Evolutionary conservation across 1,139 yeast genomes (phyloP).

Genomic region (Lodderomyces beijingensis): DNA sequence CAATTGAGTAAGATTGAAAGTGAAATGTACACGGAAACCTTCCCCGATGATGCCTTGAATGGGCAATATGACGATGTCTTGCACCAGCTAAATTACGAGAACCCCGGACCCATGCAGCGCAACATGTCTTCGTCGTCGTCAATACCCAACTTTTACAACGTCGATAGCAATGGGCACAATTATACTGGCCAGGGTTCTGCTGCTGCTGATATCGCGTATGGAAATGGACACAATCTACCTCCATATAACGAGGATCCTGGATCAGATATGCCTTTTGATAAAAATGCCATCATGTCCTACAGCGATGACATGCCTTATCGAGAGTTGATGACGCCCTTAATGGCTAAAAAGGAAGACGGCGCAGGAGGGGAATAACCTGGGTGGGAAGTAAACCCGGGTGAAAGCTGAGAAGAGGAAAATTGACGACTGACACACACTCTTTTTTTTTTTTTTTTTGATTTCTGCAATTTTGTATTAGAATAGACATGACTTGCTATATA

Average conservation of each 20-base stretch:
- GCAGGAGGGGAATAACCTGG: too few relatives aligned
- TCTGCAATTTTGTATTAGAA: too few relatives aligned
- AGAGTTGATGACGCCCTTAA: not conserved
- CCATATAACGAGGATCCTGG: not conserved
- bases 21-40: slow-evolving; percentile 13
- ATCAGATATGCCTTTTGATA: not conserved
- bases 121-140: slow-evolving; percentile 10
- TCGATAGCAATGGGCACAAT: too few relatives aligned
- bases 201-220: not conserved
- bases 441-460: too few relatives aligned
- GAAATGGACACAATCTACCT: slow-evolving; percentile 8
- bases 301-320: not conserved
- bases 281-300: not conserved
- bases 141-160: slow-evolving; percentile 5
- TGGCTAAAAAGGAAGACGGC: too few relatives aligned
- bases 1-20: slow-evolving; percentile 15
- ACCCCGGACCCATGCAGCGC: not conserved
- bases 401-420: too few relatives aligned
- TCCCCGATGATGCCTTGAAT: slow-evolving; percentile 9
- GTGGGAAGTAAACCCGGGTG: too few relatives aligned
- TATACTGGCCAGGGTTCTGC: too few relatives aligned
- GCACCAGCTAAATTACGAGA: not conserved
- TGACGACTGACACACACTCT: too few relatives aligned
- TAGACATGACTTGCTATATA: too few relatives aligned
- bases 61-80: not conserved